Base-by-base conservation (phyloP, 2,329 filamentous ascomycete species). In the Trichophyton verrucosum region DNA sequence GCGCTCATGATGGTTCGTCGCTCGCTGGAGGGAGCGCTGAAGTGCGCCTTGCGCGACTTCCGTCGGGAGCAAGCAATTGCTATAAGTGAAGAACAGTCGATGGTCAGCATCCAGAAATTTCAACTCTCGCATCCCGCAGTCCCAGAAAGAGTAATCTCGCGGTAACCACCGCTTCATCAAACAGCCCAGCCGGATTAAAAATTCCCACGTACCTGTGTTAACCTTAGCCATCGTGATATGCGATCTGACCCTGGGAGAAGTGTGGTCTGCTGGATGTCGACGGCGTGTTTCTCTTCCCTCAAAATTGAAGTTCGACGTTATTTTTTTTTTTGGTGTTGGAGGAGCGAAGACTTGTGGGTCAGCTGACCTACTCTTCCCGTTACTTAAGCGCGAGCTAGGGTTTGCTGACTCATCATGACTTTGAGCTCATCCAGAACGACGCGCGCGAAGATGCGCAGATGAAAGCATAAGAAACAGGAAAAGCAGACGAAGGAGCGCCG, bases 11-110 rank as follows among this genome's bases (percentile, higher is more conserved):
- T 96, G 73, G 87, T 84, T 77, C 94, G 90, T 80, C 94, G 91
- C 76, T 89, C 84, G 82, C 88, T 91, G 78, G 91, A 96, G 71
- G 91, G 91, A 70, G 94, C 94, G 77, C 84, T 82, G 86, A 95
- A 99, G 85, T 99, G 92, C 77, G 90, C 89, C 85, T 96, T 96
- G 81, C 94, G 90, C 81, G 90, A 94, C 90, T 99, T 99, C 82
- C 92, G 88, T 81, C 92, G 86, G 76, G 91, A 96, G 79, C 89
- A 89, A 78, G 73, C 70, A 66, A 76, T 64, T 64, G 67, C 74
- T 76, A 63, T 59, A 58, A 38, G 9, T 55, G 17, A 53, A 15
- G 27, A 42, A 57, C 2, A 61, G 9, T 11, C 36, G 11, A 58
- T n/a, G 40, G 51, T 61, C 59, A 61, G 59, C n/a, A 57, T 24